Percentiles rank a stretch among this genome's conserved stretches.
Evolutionary conservation across 1,139 yeast genomes (phyloP).

Genomic region (Ogataea hybrid): DNA sequence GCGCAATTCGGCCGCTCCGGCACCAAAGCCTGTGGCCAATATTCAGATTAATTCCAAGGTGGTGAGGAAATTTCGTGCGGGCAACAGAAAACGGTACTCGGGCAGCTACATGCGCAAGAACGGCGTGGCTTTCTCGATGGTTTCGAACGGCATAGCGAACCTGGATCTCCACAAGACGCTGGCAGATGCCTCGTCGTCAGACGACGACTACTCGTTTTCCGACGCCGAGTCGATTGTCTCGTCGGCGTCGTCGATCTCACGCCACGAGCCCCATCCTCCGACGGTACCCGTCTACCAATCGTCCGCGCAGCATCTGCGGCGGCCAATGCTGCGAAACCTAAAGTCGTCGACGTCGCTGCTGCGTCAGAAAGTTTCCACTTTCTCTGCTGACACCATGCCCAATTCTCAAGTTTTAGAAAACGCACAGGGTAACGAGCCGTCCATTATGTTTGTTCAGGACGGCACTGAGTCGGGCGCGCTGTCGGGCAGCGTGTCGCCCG

Average conservation of each 20-base stretch:
- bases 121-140: conserved; percentile 77
- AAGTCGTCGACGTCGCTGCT: conserved; percentile 22
- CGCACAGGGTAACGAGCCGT: conserved; percentile 60
- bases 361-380: conserved; percentile 55
- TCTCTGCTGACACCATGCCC: conserved; percentile 78
- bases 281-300: conserved; percentile 7
- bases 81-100: conserved; percentile 22
- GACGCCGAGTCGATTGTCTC: conserved; percentile 22
- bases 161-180: conserved; percentile 34
- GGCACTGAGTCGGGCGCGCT: conserved; percentile 9
- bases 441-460: conserved; percentile 51
- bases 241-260: conserved; percentile 16
- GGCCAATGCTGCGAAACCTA: conserved; percentile 20
- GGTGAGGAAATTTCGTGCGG: conserved; percentile 23
- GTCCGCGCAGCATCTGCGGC: conserved; percentile 15
- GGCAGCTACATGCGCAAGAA: conserved; percentile 62
- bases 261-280: background rate
- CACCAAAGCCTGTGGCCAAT: conserved; percentile 10
- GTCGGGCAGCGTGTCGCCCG: conserved; percentile 23
- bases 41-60: conserved; percentile 23
- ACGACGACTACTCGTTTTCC: conserved; percentile 23
- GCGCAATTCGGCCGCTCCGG: conserved; percentile 28
- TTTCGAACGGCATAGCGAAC: conserved; percentile 47
- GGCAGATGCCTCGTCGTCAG: conserved; percentile 19
- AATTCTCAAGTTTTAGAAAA: conserved; percentile 68